phyloP scores from a whole-genome alignment of 2,329 filamentous ascomycete species.

The Aspergillus nomiae region DNA sequence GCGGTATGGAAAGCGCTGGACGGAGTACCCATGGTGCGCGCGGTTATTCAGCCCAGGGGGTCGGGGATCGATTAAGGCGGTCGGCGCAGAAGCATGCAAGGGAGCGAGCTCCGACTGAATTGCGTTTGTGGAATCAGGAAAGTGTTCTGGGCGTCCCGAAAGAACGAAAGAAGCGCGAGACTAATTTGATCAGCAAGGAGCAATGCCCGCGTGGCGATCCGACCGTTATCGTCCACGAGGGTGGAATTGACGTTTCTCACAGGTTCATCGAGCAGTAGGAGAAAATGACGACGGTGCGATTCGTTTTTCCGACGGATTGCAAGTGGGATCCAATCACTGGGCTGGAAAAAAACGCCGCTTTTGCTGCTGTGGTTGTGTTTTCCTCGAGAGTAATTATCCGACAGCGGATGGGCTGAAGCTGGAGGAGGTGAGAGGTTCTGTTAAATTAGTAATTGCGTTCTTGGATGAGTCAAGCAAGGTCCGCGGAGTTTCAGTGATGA shows the following conservation, averaged over 20 bases:
- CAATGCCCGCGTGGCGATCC: slow-evolving; percentile 22
- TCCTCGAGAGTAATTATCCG: neutral
- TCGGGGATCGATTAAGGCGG: slow-evolving; percentile 16
- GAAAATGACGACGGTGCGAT: slow-evolving; percentile 2
- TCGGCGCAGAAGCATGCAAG: slow-evolving; percentile 19
- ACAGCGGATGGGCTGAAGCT: neutral
- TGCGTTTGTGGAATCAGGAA: slow-evolving; percentile 9
- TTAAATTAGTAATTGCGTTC: neutral
- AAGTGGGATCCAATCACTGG: neutral
- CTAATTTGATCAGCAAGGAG: slow-evolving; percentile 13
- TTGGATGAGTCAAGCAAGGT: neutral
- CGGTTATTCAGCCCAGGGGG: slow-evolving; percentile 9
- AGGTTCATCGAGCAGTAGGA: slow-evolving; percentile 18
- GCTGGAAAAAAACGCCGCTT: neutral
- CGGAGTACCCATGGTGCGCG: slow-evolving; percentile 28
- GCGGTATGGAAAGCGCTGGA: slow-evolving; percentile 22
- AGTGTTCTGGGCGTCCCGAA: slow-evolving; percentile 5
- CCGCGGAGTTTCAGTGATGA: neutral
- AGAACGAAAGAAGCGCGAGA: slow-evolving; percentile 11
- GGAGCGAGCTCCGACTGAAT: slow-evolving; percentile 2
- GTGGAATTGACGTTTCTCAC: slow-evolving; percentile 20
- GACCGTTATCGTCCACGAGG: slow-evolving; percentile 25
- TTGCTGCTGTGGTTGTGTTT: neutral
- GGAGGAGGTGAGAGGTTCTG: neutral
- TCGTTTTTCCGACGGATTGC: neutral